Evolutionary conservation across 495 filamentous ascomycete genomes (phyloP), one percentile per base, ranked within the genome.

Genomic region (Mycothermus thermophilus): DNA sequence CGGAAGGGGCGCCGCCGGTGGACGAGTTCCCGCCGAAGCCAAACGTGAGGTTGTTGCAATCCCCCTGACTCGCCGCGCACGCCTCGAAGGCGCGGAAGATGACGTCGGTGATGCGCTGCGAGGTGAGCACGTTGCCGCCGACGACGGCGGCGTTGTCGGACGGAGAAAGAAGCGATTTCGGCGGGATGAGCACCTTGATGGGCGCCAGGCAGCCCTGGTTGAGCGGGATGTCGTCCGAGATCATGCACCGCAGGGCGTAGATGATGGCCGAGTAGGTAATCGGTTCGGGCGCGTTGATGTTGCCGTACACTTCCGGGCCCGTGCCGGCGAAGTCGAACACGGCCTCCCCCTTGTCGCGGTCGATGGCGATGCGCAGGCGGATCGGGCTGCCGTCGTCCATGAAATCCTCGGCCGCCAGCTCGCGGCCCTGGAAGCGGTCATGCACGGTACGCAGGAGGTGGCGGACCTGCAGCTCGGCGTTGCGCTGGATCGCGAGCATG

Each of bases 341-440:
- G 0, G 88, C 90, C 46, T 88, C 80, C 14, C 88, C 88, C 37
- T 81, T 77, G 12, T 80, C 73, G 0, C 67, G 66, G 58, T 93
- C 76, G 52, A 96, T 94, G 10, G 74, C 78, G 23, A 96, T 71
- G 30, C 76, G 77, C n/a, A 96, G 66, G 27, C 70, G 68, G 48
- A 95, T 93, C 1, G 85, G 83, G 20, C 74, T 81, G 19, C 88
- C 88, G 50, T 96, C 86, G 55, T 96, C 88, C 84, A 94, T 94
- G 51, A 77, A 81, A 52, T 96, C 88, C 8, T 75, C 62, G 0
- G 88, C 80, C 2, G 59, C 64, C 2, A 97, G 67, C 14, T 84
- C 76, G 35, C 74, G 64, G 23, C 84, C 82, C 47, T 77, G 65
- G 51, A 93, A 93, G 11, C 79, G 66, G 48, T 75, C 71, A 49